Percentiles rank a stretch among this genome's conserved stretches.
These are phyloP conservation scores for Claviceps sp. DNA, from an alignment of 2,329 filamentous ascomycete genomes.

Conservation along the genomic window DNA sequence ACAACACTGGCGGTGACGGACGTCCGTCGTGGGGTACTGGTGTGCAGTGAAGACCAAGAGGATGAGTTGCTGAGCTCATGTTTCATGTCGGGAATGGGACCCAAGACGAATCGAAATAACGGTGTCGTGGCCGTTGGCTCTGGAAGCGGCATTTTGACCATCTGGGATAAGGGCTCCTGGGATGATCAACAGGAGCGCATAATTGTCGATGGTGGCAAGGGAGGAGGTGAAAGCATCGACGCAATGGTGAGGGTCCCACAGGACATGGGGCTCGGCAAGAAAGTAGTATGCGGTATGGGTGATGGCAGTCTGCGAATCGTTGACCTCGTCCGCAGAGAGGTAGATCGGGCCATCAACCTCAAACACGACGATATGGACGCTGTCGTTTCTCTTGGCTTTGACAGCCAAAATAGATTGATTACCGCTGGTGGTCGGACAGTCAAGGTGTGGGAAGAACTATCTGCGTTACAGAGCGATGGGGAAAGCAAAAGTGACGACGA, in stretches of 20 bases:
- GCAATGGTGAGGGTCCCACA: constrained; percentile 60
- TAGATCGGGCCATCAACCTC: constrained; percentile 46
- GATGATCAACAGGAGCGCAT: constrained; percentile 89
- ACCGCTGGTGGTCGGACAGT: constrained; percentile 75
- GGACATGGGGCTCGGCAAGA: constrained; percentile 54
- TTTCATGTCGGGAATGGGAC: constrained; percentile 64
- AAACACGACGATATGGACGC: constrained; percentile 78
- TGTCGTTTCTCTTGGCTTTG: constrained; percentile 70
- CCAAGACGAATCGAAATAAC: constrained; percentile 50
- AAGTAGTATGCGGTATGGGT: constrained; percentile 66
- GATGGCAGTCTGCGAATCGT: constrained; percentile 71
- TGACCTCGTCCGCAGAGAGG: constrained; percentile 58
- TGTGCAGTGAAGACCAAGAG: constrained; percentile 86
- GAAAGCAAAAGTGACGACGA: constrained; percentile 35
- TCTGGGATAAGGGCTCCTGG: constrained; percentile 93
- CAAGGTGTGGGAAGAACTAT: constrained; percentile 84
- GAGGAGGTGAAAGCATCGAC: constrained; percentile 67
- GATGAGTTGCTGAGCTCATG: constrained; percentile 77
- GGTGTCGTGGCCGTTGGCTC: constrained; percentile 66
- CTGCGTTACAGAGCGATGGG: constrained; percentile 31
- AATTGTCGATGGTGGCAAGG: constrained; percentile 50
- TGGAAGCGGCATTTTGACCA: constrained; percentile 66
- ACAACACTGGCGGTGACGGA: constrained; percentile 87
- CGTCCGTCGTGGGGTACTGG: constrained; percentile 69
- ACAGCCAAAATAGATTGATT: constrained; percentile 74